phyloP scores from a whole-genome alignment of 1,284 basidiomycete genomes.

The Neonothopanus nambi region DNA sequence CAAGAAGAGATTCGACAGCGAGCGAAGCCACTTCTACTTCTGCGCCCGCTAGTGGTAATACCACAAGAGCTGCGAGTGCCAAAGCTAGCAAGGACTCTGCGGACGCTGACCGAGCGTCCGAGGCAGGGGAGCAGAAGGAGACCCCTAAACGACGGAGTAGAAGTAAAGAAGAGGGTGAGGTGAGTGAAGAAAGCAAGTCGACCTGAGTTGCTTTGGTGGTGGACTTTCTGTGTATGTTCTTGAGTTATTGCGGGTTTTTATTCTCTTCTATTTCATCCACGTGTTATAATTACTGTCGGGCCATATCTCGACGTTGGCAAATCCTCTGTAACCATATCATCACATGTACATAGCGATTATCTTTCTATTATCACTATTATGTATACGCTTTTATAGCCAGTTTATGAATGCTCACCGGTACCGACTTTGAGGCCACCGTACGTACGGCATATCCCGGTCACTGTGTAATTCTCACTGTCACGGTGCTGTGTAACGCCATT shows the following conservation, averaged over 20 bases:
- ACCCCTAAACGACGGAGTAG: conserved; percentile 2
- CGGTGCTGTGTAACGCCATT: no score
- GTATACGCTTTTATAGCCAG: no score
- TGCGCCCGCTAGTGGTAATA: no score
- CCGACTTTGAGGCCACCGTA: no score
- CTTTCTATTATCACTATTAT: no score
- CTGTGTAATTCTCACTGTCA: no score
- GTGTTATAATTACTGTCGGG: neutral
- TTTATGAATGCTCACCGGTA: no score
- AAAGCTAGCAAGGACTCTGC: neutral
- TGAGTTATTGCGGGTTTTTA: no score
- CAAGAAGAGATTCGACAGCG: conserved; percentile 8
- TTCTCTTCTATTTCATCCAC: neutral
- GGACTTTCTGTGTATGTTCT: no score
- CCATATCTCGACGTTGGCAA: conserved; percentile 2
- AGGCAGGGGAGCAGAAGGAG: neutral
- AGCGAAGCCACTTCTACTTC: conserved; percentile 7
- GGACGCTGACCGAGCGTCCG: neutral
- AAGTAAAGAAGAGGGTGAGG: conserved; percentile 12
- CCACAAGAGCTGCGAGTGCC: neutral
- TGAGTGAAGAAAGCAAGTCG: conserved; percentile 9
- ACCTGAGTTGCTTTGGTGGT: neutral
- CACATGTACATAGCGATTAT: no score
- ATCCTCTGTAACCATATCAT: no score
- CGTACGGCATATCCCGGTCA: no score